Percentiles rank a stretch among this genome's conserved stretches.
These are phyloP conservation scores for Crithidia acanthocephali DNA, from an alignment of 208 protist genomes.

Conservation along the genomic window DNA sequence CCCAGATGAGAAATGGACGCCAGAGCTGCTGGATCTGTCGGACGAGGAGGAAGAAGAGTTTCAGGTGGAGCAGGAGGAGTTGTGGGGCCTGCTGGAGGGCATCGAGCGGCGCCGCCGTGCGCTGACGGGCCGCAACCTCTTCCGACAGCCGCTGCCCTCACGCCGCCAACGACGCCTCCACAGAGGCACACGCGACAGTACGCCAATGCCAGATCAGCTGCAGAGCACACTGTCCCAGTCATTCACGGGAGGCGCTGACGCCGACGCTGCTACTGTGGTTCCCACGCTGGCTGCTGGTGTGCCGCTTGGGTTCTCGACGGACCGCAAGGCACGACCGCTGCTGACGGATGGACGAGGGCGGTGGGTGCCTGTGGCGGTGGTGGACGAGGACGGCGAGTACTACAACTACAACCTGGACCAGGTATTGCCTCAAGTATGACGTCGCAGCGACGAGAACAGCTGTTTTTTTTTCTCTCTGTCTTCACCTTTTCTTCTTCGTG, in stretches of 20 bases:
- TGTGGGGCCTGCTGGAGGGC: constrained; percentile 4
- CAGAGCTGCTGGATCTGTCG: background rate
- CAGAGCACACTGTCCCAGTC: background rate
- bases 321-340: constrained; percentile 6
- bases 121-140: background rate
- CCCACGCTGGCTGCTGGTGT: constrained; percentile 6
- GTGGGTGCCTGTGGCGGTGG: constrained; percentile 17
- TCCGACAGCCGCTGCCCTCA: constrained; percentile 1
- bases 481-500: too few species aligned
- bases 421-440: background rate
- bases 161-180: background rate
- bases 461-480: too few species aligned
- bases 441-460: too few species aligned
- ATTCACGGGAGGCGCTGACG: background rate
- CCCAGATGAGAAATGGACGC: background rate
- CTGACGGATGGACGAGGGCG: constrained; percentile 8
- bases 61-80: constrained; percentile 8
- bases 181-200: background rate
- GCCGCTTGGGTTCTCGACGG: constrained; percentile 2
- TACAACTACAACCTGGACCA: constrained; percentile 21
- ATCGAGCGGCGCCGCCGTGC: constrained; percentile 18
- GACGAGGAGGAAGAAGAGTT: background rate
- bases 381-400: constrained; percentile 15
- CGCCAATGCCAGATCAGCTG: background rate
- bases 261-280: background rate